Evolutionary conservation across 2,329 filamentous ascomycete species (phyloP).

Genomic region (Rutstroemia sp.): DNA sequence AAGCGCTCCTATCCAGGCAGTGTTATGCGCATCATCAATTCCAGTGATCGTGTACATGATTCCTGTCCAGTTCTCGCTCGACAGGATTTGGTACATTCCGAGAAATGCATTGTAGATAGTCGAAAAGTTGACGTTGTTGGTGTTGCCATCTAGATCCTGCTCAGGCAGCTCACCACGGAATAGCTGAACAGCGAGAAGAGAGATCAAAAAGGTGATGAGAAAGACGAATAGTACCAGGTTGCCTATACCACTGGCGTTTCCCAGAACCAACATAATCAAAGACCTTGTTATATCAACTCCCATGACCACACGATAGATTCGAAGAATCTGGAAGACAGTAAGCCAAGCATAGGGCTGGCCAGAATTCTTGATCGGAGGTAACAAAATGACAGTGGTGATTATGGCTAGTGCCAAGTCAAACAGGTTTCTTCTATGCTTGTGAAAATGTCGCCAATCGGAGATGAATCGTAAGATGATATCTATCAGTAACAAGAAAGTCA

Average conservation of each 20-base stretch:
- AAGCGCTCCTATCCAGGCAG: conserved; percentile 86
- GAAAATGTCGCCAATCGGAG: conserved; percentile 75
- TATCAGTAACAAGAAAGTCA: conserved; percentile 70
- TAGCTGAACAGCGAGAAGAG: conserved; percentile 88
- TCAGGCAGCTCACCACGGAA: conserved; percentile 79
- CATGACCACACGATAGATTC: conserved; percentile 86
- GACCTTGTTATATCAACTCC: conserved; percentile 81
- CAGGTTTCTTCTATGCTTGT: conserved; percentile 64
- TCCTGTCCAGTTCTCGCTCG: conserved; percentile 90
- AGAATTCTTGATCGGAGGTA: conserved; percentile 70
- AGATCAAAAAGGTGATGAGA: conserved; percentile 84
- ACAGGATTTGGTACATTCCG: conserved; percentile 95
- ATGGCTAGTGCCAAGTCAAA: conserved; percentile 75
- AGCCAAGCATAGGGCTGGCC: conserved; percentile 76
- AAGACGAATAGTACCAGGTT: conserved; percentile 97
- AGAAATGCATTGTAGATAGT: conserved; percentile 94
- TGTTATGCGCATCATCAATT: conserved; percentile 56
- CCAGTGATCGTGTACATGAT: conserved; percentile 78
- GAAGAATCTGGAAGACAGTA: conserved; percentile 85
- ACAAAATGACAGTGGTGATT: conserved; percentile 75
- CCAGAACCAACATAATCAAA: conserved; percentile 79
- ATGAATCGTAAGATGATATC: conserved; percentile 78
- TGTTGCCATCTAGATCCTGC: conserved; percentile 49
- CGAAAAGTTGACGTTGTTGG: conserved; percentile 68
- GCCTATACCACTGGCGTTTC: conserved; percentile 84